Base-by-base conservation (phyloP, 805 yeast species). In the Starmerella kuoi region DNA sequence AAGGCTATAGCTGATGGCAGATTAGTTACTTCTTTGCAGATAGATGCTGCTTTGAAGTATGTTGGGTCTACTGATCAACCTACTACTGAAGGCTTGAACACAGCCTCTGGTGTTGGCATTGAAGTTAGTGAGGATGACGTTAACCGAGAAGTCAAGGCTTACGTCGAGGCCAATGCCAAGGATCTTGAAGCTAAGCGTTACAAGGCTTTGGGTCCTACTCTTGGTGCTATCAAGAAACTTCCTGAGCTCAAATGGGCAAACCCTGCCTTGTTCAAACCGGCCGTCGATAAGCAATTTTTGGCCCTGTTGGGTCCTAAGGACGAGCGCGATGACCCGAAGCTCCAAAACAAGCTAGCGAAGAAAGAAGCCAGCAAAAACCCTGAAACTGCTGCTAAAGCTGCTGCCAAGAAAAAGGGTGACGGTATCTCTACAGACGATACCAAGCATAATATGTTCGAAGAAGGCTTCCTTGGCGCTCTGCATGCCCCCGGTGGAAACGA, bases 401-500 rank as follows among this genome's bases (percentile, higher is more conserved):
- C 23, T 28, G 40, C 44, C 38, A 37, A 47, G 25, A 46, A 46
- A 35, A 45, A 33, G 25, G 44, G 34, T 18, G 40, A 47, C 8
- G 47, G 38, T 9, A n/a, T n/a, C n/a, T n/a, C n/a, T n/a, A 11
- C 28, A 25, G 45, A 42, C 23, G 51, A 48, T 24, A 15, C 27
- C 7, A 42, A 47, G 36, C 42, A 47, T 32, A 49, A 48, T 28
- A 91, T 91, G 95, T 91, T 87, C 59, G 67, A 76, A 15, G 96
- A 91, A 62, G 99, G 99, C 7, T 91, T 91, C 67, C 68, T 91
- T 46, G 97, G 97, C 35, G 94, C 83, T 47, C 69, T 91, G 55
- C 98, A 91, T 64, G 82, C 82, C 61, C 86, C 95, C 21, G 97
- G 96, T 53, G 95, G 79, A 60, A 88, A 88, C 61, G 87, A 88